Evolutionary conservation across 495 filamentous ascomycete species (phyloP).

Genomic region (Neurospora tetraspora): DNA sequence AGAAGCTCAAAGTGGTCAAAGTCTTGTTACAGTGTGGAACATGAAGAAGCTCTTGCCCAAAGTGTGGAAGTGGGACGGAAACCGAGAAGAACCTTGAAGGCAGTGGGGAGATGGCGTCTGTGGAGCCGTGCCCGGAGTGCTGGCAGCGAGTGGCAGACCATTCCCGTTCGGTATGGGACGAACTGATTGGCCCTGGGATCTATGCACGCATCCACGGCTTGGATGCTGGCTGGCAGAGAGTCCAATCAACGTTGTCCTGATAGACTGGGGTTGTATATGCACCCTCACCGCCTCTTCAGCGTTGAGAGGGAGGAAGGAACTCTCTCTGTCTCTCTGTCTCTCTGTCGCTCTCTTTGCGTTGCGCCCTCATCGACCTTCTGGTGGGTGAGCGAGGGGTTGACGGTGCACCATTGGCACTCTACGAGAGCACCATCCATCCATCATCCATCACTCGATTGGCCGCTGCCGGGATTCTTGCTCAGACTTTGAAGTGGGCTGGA

Average conservation of each 20-base stretch:
- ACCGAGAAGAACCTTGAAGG: not conserved
- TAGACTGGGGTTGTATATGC: constrained; percentile 22
- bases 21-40: constrained; percentile 21
- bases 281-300: constrained; percentile 32
- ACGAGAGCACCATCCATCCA: not conserved
- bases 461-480: not conserved
- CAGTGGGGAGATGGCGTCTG: not conserved
- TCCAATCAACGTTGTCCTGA: constrained; percentile 19
- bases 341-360: not conserved
- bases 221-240: constrained; percentile 8
- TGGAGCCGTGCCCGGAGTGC: not conserved
- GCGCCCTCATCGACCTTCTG: not conserved
- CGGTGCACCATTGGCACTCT: not conserved
- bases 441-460: not conserved
- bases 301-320: not conserved
- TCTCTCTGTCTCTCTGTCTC: constrained; percentile 4
- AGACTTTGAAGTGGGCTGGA: not conserved
- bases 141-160: not conserved
- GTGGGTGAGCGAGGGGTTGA: not conserved
- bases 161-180: not conserved
- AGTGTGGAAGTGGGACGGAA: not conserved
- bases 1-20: not conserved
- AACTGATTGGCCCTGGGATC: constrained; percentile 15
- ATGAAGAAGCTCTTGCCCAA: not conserved
- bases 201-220: constrained; percentile 18